These are phyloP conservation scores for Elaeagnus macrophylla DNA, from an alignment of 306 rosid species.

Conservation along the genomic window DNA sequence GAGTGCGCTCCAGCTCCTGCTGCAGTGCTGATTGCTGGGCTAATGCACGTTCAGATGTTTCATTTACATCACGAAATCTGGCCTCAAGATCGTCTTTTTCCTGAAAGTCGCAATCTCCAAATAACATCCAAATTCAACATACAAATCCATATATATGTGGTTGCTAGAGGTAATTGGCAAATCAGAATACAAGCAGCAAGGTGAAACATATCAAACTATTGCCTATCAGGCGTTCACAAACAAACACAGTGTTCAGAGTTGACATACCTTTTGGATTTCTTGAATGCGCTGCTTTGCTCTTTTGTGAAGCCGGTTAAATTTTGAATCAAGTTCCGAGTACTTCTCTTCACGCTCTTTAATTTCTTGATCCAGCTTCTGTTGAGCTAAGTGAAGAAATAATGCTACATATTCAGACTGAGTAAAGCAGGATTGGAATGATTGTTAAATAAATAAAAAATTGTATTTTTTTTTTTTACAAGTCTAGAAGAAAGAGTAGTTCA, in stretches of 20 bases:
- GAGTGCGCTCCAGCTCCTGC: conserved; percentile 87
- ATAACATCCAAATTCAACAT: conserved; percentile 18
- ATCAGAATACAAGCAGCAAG: conserved; percentile 15
- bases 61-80: conserved; percentile 51
- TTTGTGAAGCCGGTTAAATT: conserved; percentile 88
- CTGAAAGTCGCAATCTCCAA: conserved; percentile 38
- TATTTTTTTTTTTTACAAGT: background rate
- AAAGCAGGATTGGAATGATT: background rate
- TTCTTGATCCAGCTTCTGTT: conserved; percentile 66
- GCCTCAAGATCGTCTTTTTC: conserved; percentile 95
- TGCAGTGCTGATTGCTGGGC: conserved; percentile 69
- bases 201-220: background rate
- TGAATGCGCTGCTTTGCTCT: conserved; percentile 98
- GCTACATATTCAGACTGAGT: conserved; percentile 23
- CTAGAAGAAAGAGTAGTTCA: too few relatives aligned
- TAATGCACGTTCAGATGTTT: conserved; percentile 70
- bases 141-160: too few relatives aligned
- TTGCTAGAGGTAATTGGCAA: too few relatives aligned
- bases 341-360: conserved; percentile 86
- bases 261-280: conserved; percentile 79
- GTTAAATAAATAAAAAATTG: too few relatives aligned
- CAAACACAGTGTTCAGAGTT: conserved; percentile 3
- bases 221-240: conserved; percentile 1
- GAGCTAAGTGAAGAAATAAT: conserved; percentile 43
- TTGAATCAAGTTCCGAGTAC: conserved; percentile 83